Conservation (phyloP, 2,329 filamentous ascomycete species). For the Fusarium sp. region DNA sequence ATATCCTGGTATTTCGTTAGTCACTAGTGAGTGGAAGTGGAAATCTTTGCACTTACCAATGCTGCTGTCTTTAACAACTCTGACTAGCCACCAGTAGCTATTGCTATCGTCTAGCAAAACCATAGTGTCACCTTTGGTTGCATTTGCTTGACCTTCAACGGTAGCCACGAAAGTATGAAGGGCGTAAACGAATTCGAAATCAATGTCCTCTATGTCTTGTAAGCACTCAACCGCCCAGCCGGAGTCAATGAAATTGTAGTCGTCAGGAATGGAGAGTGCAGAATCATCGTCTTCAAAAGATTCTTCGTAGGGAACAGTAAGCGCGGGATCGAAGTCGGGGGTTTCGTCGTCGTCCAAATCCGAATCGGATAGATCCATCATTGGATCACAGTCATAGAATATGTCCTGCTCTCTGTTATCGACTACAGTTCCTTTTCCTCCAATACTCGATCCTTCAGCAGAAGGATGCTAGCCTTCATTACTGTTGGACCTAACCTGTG, state of each 20-base stretch:
- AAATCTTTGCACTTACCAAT: constrained; percentile 67
- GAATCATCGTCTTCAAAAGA: constrained; percentile 62
- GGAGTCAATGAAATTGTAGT: constrained; percentile 74
- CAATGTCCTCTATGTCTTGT: constrained; percentile 96
- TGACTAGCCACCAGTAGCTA: constrained; percentile 99
- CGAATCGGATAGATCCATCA: constrained; percentile 12
- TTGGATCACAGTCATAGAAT: constrained; percentile 32
- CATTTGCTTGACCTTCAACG: constrained; percentile 97
- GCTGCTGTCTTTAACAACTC: constrained; percentile 96
- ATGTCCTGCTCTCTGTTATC: constrained; percentile 18
- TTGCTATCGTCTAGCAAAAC: constrained; percentile 98
- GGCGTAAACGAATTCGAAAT: constrained; percentile 99
- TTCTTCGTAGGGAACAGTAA: constrained; percentile 59
- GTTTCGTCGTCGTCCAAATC: constrained; percentile 33
- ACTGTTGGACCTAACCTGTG: background rate
- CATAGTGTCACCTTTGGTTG: constrained; percentile 98
- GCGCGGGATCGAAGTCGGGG: constrained; percentile 44
- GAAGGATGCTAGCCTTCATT: constrained; percentile 39
- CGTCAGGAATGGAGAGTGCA: constrained; percentile 60
- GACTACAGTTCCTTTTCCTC: background rate
- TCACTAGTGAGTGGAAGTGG: background rate
- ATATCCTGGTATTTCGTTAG: constrained; percentile 72
- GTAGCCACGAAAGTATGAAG: constrained; percentile 97
- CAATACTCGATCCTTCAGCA: constrained; percentile 2
- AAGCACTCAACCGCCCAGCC: constrained; percentile 85